Conservation (phyloP, 1,284 basidiomycete genomes). For the Leccinum solheimii region DNA sequence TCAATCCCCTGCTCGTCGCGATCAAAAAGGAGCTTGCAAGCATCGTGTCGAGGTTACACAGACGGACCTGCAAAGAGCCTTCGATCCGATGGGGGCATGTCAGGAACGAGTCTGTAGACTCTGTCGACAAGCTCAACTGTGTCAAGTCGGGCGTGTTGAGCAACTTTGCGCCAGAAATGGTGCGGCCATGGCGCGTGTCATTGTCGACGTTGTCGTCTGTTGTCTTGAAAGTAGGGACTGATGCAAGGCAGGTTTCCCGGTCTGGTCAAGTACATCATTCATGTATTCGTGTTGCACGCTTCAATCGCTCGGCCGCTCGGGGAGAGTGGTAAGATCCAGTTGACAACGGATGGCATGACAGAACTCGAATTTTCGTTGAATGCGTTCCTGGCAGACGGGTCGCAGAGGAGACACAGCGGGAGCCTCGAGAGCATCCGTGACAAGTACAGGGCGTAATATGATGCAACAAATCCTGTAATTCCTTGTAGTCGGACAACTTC, state of each 20-base stretch:
- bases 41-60: constrained; percentile 80
- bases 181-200: constrained; percentile 64
- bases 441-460: constrained; percentile 62
- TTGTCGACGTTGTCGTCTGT: constrained; percentile 1
- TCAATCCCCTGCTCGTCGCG: constrained; percentile 69
- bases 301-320: constrained; percentile 86
- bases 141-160: constrained; percentile 77
- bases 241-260: constrained; percentile 53
- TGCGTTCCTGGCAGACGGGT: constrained; percentile 67
- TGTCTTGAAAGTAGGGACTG: background rate
- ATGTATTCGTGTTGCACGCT: constrained; percentile 85
- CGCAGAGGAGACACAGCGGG: constrained; percentile 58
- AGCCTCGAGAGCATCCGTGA: constrained; percentile 73
- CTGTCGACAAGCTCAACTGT: constrained; percentile 82
- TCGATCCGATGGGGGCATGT: constrained; percentile 66
- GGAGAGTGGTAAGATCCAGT: constrained; percentile 87
- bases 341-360: constrained; percentile 88
- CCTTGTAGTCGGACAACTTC: too few relatives aligned
- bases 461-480: too few relatives aligned
- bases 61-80: constrained; percentile 72
- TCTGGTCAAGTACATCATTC: constrained; percentile 75
- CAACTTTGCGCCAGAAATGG: constrained; percentile 73
- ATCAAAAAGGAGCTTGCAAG: constrained; percentile 78
- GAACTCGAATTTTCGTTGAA: constrained; percentile 90
- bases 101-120: constrained; percentile 76